Conservation (phyloP, 1,284 basidiomycete species). For the Phlebopus sp. region DNA sequence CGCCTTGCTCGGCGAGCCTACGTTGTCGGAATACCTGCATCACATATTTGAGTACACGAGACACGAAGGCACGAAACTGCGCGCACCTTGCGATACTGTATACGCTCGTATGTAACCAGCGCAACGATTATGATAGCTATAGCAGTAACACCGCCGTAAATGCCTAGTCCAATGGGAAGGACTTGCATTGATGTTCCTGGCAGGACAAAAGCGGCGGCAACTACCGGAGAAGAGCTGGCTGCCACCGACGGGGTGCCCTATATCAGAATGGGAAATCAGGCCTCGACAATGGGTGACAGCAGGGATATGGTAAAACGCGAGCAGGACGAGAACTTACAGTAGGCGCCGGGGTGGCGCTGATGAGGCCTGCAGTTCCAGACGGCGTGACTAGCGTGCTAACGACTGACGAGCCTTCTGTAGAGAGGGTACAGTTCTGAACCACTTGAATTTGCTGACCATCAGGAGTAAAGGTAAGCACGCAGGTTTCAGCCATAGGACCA, state of each 20-base stretch:
- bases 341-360: slow-evolving; percentile 16
- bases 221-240: slow-evolving; percentile 40
- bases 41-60: slow-evolving; percentile 12
- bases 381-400: slow-evolving; percentile 13
- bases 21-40: slow-evolving; percentile 69
- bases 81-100: slow-evolving; percentile 75
- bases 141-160: slow-evolving; percentile 79
- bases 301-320: neutral
- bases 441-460: slow-evolving; percentile 56
- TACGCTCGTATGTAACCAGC: slow-evolving; percentile 78
- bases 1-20: slow-evolving; percentile 66
- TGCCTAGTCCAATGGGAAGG: slow-evolving; percentile 74
- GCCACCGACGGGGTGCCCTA: slow-evolving; percentile 32
- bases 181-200: slow-evolving; percentile 73
- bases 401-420: slow-evolving; percentile 25
- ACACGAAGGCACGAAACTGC: neutral
- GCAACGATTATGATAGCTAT: slow-evolving; percentile 77
- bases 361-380: slow-evolving; percentile 13
- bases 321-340: slow-evolving; percentile 9
- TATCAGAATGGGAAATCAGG: neutral
- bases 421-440: slow-evolving; percentile 54
- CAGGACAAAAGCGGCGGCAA: slow-evolving; percentile 51
- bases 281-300: slow-evolving; percentile 5
- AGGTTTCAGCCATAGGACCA: slow-evolving; percentile 60
- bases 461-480: slow-evolving; percentile 60